These are phyloP conservation scores for Bryum argenteum DNA, from an alignment of 225 moss, liverwort and hornwort genomes.

Conservation along the genomic window DNA sequence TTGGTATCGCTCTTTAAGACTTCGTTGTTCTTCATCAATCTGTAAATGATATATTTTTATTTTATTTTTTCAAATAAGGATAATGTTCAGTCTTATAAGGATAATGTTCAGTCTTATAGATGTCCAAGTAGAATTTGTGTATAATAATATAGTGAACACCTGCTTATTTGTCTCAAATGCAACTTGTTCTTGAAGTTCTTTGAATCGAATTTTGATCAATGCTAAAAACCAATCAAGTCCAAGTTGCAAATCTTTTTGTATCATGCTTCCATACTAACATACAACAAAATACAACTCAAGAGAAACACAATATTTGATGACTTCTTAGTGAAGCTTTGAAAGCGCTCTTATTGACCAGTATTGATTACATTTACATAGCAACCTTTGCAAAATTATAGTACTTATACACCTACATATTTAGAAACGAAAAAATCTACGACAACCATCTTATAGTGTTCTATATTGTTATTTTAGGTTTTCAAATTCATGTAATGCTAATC, in stretches of 20 bases:
- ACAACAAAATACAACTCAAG: no score
- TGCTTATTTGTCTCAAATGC: constrained; percentile 31
- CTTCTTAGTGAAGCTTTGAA: neutral
- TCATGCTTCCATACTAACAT: neutral
- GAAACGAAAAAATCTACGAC: no score
- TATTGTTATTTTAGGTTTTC: no score
- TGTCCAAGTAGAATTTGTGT: no score
- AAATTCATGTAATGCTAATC: no score
- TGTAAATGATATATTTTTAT: accelerated
- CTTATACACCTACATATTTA: no score
- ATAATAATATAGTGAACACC: neutral
- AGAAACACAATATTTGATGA: no score
- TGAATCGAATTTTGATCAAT: constrained; percentile 22
- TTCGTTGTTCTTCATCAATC: constrained; percentile 31
- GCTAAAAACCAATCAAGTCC: constrained; percentile 51
- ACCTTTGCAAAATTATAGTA: no score
- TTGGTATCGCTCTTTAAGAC: constrained; percentile 27
- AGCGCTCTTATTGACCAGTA: neutral
- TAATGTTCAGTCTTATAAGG: no score
- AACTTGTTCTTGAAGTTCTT: constrained; percentile 25
- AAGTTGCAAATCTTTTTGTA: constrained; percentile 28
- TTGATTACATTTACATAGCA: neutral
- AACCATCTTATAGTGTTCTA: no score
- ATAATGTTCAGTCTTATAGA: accelerated
- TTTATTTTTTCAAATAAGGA: no score